Base-by-base conservation (phyloP, 2,329 filamentous ascomycete genomes). In the Xylogone sp. region DNA sequence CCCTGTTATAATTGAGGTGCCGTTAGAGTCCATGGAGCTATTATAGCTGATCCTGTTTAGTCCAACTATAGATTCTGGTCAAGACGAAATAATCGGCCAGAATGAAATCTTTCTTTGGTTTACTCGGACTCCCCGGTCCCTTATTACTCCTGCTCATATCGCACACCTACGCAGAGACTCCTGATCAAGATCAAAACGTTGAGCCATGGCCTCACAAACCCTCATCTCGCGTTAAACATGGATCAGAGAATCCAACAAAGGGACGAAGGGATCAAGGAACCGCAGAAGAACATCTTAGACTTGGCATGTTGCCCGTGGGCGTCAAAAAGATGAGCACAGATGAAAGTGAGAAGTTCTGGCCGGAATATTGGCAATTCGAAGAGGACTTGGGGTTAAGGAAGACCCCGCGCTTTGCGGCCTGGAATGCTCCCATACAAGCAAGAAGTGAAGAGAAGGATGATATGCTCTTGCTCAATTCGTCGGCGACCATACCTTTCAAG, bases 281-380 rank as follows among this genome's bases (percentile, higher is more conserved):
- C 69, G 42, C 68, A 67, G 55, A 67, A 70, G 57, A 67, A 61
- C 55, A 62, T 75, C 49, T 65, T 58, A 43, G 54, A 57, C 59
- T 67, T 70, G 62, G 59, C 22, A 50, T 50, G 22, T 67, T 59
- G 42, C 86, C 86, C 0, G 77, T 80, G 1, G 87, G 81, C 1
- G 75, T 92, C 50, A 81, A 80, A 64, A 91, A 91, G 65, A 88
- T 92, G 81, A 76, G 82, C 45, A 75, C 75, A 4, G 84, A 90
- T 63, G 79, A 82, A 46, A 81, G 81, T 53, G 86, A 89, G 65
- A 94, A 90, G 75, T 86, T 93, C 64, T 81, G 84, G 58, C 72
- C 84, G 51, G 78, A 88, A 43, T 86, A 90, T 66, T 84, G 65
- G 65, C 59, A 60, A 72, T 63, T 63, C 50, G 60, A 61, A 12